Conservation (phyloP, 2,329 filamentous ascomycete species). For the Microcyclospora tardicrescens region DNA sequence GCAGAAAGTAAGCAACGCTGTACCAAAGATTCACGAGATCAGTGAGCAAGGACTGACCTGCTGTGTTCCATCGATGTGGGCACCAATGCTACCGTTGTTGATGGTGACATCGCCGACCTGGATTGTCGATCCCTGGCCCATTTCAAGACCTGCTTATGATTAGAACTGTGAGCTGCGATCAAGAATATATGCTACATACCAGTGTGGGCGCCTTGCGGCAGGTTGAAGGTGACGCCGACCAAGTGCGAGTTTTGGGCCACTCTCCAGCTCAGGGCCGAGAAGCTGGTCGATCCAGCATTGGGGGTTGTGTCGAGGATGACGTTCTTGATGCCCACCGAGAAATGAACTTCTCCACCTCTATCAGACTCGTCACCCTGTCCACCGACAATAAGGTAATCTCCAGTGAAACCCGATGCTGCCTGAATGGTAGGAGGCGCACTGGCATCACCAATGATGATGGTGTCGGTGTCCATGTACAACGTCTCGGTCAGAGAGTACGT, state of each 20-base stretch:
- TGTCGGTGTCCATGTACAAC: conserved; percentile 76
- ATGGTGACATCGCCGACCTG: conserved; percentile 19
- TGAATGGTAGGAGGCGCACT: conserved; percentile 52
- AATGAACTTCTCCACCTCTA: conserved; percentile 5
- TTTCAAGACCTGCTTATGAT: conserved; percentile 8
- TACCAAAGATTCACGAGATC: too few relatives aligned
- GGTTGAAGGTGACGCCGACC: conserved; percentile 16
- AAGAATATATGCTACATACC: conserved; percentile 6
- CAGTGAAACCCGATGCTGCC: conserved; percentile 28
- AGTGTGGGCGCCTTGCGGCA: conserved; percentile 23
- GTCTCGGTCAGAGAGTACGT: conserved; percentile 52
- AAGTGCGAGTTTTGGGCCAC: conserved; percentile 14
- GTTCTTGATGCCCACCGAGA: conserved; percentile 8
- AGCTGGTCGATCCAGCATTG: conserved; percentile 2
- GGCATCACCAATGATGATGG: conserved; percentile 75
- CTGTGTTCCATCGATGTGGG: conserved; percentile 5
- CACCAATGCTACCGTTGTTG: conserved; percentile 12
- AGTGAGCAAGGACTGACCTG: background rate
- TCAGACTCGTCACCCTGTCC: conserved; percentile 4
- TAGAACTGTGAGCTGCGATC: background rate
- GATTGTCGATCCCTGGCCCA: conserved; percentile 11
- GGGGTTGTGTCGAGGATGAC: conserved; percentile 13
- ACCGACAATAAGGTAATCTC: conserved; percentile 9
- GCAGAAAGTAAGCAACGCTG: too few relatives aligned
- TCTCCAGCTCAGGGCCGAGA: conserved; percentile 12